phyloP scores from a whole-genome alignment of 805 yeast genomes.

The Vanderwaltozyma verrucispora region DNA sequence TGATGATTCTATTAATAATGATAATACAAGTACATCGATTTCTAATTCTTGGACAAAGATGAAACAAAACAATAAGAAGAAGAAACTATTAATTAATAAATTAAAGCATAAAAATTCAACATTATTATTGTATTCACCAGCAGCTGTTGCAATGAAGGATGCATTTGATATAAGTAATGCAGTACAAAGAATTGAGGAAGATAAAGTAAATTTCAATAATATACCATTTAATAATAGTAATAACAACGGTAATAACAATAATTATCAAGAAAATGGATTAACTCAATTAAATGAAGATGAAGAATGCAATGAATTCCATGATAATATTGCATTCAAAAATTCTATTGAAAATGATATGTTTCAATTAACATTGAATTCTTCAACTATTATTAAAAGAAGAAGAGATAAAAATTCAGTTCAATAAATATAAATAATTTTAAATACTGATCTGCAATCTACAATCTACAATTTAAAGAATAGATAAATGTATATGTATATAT shows the following conservation, averaged over 20 bases:
- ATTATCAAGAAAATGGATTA: conserved; percentile 3
- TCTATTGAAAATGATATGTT: conserved; percentile 23
- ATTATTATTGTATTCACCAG: conserved; percentile 45
- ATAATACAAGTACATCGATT: conserved; percentile 3
- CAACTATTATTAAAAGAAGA: conserved; percentile 35
- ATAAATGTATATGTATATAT: not conserved
- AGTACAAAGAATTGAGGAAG: conserved; percentile 72
- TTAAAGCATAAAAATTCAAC: conserved; percentile 15
- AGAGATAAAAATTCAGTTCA: conserved; percentile 8
- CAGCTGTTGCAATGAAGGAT: conserved; percentile 72
- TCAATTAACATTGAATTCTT: conserved; percentile 29
- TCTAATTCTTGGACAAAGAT: conserved; percentile 8
- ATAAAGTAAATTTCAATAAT: conserved; percentile 25
- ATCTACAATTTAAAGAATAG: not conserved
- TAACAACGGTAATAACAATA: too few relatives aligned
- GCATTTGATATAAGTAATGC: conserved; percentile 83
- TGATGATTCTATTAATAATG: conserved; percentile 2
- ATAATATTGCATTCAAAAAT: not conserved
- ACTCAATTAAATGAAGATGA: conserved; percentile 11
- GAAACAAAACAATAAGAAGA: conserved; percentile 11
- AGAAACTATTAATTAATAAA: too few relatives aligned
- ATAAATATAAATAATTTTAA: too few relatives aligned
- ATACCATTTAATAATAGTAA: too few relatives aligned
- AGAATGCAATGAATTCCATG: conserved; percentile 10
- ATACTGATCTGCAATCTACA: not conserved